These are phyloP conservation scores for Aspergillus asperescens DNA, from an alignment of 495 filamentous ascomycete genomes.

Conservation along the genomic window DNA sequence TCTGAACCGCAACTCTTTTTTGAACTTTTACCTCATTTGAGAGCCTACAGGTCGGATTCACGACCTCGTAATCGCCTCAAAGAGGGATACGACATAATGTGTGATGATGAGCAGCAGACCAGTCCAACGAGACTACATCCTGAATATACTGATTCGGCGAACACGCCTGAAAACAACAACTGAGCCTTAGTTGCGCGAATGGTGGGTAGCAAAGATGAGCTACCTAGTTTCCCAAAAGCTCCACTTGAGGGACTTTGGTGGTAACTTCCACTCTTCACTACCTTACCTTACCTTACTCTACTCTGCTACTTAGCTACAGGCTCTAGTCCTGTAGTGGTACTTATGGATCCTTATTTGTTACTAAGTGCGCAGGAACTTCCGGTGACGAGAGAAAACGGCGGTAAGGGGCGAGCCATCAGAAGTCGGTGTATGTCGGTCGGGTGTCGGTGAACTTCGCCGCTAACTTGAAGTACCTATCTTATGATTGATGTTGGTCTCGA, in stretches of 20 bases:
- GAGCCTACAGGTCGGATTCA: slow-evolving; percentile 1
- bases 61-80: slow-evolving; percentile 8
- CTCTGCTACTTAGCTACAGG: slow-evolving; percentile 10
- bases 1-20: slow-evolving; percentile 4
- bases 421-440: too few species aligned
- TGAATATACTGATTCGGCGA: slow-evolving; percentile 22
- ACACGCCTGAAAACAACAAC: slow-evolving; percentile 9
- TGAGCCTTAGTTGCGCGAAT: neutral
- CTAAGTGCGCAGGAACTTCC: slow-evolving; percentile 14
- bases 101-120: slow-evolving; percentile 24
- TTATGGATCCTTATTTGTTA: too few species aligned
- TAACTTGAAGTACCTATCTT: neutral
- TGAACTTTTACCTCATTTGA: neutral
- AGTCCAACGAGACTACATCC: slow-evolving; percentile 17
- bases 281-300: neutral
- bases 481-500: slow-evolving; percentile 4
- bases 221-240: neutral
- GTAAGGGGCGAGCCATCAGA: slow-evolving; percentile 1
- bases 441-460: slow-evolving; percentile 1
- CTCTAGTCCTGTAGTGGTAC: slow-evolving; percentile 2
- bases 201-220: slow-evolving; percentile 2
- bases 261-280: slow-evolving; percentile 4
- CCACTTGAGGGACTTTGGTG: neutral
- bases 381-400: slow-evolving; percentile 2
- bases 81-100: slow-evolving; percentile 26